Conservation (phyloP, 1,284 basidiomycete genomes). For the Melampsora larici-populina region DNA sequence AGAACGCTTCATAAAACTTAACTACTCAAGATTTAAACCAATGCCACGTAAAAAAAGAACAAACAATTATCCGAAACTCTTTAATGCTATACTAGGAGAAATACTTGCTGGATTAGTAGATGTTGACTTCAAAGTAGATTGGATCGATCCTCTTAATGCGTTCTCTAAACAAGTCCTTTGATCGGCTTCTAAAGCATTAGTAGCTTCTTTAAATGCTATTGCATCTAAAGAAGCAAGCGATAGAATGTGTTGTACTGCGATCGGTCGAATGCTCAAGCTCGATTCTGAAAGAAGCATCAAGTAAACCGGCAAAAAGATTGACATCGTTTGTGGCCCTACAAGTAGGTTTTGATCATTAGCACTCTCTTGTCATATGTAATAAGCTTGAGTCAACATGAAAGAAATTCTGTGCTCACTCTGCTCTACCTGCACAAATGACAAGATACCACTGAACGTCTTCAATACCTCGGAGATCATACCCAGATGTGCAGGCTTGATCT, state of each 20-base stretch:
- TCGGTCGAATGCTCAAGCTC: neutral
- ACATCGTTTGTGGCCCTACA: constrained; percentile 32
- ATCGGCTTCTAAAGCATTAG: constrained; percentile 17
- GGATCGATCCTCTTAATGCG: constrained; percentile 14
- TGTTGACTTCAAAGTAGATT: neutral
- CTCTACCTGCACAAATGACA: constrained; percentile 9
- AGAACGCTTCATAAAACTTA: no score
- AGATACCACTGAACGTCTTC: constrained; percentile 29
- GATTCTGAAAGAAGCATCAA: constrained; percentile 20
- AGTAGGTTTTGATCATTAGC: neutral
- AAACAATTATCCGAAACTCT: constrained; percentile 24
- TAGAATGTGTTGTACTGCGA: constrained; percentile 15
- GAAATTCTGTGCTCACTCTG: constrained; percentile 19
- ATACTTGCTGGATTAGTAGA: neutral
- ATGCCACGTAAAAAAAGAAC: no score
- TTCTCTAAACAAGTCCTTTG: constrained; percentile 11
- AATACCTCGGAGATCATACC: constrained; percentile 20
- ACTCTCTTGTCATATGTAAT: neutral
- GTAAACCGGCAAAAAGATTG: constrained; percentile 36
- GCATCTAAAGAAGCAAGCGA: constrained; percentile 21
- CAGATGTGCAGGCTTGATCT: neutral
- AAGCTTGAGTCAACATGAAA: neutral
- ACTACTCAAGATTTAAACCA: no score
- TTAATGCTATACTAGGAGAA: constrained; percentile 33
- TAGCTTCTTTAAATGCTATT: constrained; percentile 22